Base-by-base conservation (phyloP, 495 filamentous ascomycete genomes). In the Mycothermus thermophilus region DNA sequence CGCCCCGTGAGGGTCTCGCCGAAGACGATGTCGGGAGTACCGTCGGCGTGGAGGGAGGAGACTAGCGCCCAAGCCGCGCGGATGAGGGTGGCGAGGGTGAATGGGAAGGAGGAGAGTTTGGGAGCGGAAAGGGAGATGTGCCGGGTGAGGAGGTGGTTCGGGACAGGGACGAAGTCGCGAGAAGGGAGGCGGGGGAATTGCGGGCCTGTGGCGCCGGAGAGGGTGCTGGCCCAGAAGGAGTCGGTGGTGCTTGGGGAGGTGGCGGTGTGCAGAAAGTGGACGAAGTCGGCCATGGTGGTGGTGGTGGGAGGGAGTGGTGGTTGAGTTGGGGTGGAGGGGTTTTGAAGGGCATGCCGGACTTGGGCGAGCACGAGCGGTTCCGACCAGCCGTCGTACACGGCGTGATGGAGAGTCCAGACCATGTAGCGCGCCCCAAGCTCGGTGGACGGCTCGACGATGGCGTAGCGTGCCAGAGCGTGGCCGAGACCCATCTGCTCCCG, bases 301-400 rank as follows among this genome's bases (percentile, higher is more conserved):
- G 21, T 18, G 32, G 54, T 54, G 26, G 43, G 35, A 15, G 62
- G 39, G 5, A 63, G 37, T 4, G 18, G 43, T 33, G 19, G 37
- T 29, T 17, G 21, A 18, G 17, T 38, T 10, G 32, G 32, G 15
- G 26, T 6, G 16, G 15, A 17, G 28, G 7, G 14, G 12, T n/a
- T 11, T 8, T 32, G 16, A 7, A 44, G 24, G 16, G 38, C 31
- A 3, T 34, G 26, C 12, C 28, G 38, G 19, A 46, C 34, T 28
- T 41, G 39, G 0, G 29, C 34, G 15, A 50, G 32, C 3, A 46
- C 14, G 0, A 73, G 38, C 4, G 57, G 54, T 38, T 69, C 54
- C 3, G 66, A 72, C 72, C 71, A 80, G 16, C 74, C 74, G 40
- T 80, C 76, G 42, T 77, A 80, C 5, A 80, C 48, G 2, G 69